Conservation (phyloP, 1,284 basidiomycete genomes). For the Inonotus obliquus region DNA sequence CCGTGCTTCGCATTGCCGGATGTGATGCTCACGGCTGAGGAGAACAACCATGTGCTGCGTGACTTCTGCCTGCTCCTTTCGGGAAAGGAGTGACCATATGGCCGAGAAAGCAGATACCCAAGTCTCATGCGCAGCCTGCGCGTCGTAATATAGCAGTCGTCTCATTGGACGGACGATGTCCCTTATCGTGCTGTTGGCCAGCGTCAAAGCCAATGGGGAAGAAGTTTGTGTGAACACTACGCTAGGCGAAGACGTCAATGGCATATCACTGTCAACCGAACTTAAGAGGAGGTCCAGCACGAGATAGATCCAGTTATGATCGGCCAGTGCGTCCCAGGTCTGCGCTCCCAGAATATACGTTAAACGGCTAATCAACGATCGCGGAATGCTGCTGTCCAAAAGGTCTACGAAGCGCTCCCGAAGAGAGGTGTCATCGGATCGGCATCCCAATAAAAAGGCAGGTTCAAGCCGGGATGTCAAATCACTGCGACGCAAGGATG, state of each 20-base stretch:
- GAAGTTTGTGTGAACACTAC: slow-evolving; percentile 35
- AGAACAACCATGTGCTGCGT: slow-evolving; percentile 89
- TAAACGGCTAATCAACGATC: slow-evolving; percentile 76
- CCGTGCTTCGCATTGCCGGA: slow-evolving; percentile 84
- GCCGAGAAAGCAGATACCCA: slow-evolving; percentile 92
- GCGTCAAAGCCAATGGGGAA: slow-evolving; percentile 19
- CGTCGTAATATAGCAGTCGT: slow-evolving; percentile 80
- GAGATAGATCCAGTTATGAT: slow-evolving; percentile 94
- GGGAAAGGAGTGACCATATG: slow-evolving; percentile 83
- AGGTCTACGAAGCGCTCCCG: slow-evolving; percentile 90
- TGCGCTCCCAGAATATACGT: slow-evolving; percentile 93
- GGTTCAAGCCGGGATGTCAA: slow-evolving; percentile 92
- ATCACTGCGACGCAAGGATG: slow-evolving; percentile 84
- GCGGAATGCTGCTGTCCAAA: slow-evolving; percentile 85
- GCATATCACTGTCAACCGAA: slow-evolving; percentile 65
- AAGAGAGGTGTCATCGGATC: slow-evolving; percentile 75
- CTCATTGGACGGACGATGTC: slow-evolving; percentile 76
- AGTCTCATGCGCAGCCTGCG: slow-evolving; percentile 71
- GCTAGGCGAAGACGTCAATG: slow-evolving; percentile 33
- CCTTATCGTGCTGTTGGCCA: slow-evolving; percentile 40
- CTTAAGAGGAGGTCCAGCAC: slow-evolving; percentile 89
- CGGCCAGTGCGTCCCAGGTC: slow-evolving; percentile 92
- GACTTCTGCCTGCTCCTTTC: slow-evolving; percentile 86
- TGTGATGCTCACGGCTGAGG: slow-evolving; percentile 91
- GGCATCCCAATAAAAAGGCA: slow-evolving; percentile 90